These are phyloP conservation scores for Orobanche coerulescens DNA, from an alignment of 257 asterid genomes.

Conservation along the genomic window DNA sequence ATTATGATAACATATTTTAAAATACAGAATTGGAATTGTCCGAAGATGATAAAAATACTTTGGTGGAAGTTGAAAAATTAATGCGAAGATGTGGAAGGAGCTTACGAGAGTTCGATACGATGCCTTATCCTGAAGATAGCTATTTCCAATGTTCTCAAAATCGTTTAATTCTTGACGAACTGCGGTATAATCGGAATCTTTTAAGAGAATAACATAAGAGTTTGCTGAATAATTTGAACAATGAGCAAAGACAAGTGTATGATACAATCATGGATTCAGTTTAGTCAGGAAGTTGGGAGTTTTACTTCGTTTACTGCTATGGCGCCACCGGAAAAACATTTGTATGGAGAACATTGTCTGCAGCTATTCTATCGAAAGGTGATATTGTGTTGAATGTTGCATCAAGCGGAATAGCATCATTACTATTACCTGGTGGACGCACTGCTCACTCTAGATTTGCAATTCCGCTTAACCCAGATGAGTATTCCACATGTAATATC, in stretches of 20 bases:
- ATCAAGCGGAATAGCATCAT: background rate
- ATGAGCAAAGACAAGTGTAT: background rate
- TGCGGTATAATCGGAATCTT: too few relatives aligned
- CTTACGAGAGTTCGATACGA: too few relatives aligned
- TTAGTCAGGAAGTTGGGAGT: too few relatives aligned
- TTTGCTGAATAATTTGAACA: background rate
- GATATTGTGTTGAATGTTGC: background rate
- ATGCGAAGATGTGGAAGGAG: too few relatives aligned
- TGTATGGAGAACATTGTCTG: background rate
- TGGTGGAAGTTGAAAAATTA: too few relatives aligned
- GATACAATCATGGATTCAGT: background rate
- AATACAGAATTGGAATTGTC: too few relatives aligned
- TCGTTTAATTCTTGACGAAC: too few relatives aligned
- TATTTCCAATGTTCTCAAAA: too few relatives aligned
- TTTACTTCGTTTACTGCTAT: background rate
- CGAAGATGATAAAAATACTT: too few relatives aligned
- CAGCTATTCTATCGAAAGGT: background rate
- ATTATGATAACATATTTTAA: too few relatives aligned
- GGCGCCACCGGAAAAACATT: conserved; percentile 11
- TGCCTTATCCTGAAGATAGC: too few relatives aligned
- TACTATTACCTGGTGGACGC: background rate
- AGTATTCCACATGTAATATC: background rate
- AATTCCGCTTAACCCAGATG: background rate
- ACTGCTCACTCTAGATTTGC: background rate
- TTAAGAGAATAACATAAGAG: background rate